These are phyloP conservation scores for Cryptococcus jaspeensis DNA, from an alignment of 1,284 basidiomycete genomes.

Conservation along the genomic window DNA sequence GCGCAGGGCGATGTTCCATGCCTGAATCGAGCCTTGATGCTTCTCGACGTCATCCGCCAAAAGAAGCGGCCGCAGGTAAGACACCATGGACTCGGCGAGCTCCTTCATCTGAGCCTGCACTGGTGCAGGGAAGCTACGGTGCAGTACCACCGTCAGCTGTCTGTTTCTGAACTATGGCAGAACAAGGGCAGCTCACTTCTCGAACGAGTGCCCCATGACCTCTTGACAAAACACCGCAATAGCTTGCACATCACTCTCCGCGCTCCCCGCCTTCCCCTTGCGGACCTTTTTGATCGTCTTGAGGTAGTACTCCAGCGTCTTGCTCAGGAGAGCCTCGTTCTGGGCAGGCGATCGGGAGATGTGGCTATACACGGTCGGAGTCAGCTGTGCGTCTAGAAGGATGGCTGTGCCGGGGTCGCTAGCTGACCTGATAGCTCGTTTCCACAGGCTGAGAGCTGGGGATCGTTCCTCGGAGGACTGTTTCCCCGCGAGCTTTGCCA, in stretches of 20 bases:
- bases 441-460: not conserved
- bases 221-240: slow-evolving; percentile 1
- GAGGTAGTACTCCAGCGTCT: not conserved
- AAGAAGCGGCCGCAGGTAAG: not conserved
- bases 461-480: not conserved
- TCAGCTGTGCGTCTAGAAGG: not conserved
- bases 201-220: not conserved
- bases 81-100: not conserved
- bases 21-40: not conserved
- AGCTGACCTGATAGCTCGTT: not conserved
- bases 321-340: not conserved
- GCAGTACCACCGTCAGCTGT: not conserved
- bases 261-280: not conserved
- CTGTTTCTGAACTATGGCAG: too few species aligned
- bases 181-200: slow-evolving; percentile 6
- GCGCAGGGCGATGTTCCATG: not conserved
- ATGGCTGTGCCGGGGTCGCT: not conserved
- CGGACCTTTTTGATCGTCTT: not conserved
- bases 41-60: not conserved
- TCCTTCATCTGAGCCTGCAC: not conserved
- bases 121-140: not conserved
- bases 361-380: not conserved
- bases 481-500: not conserved
- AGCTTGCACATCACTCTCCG: not conserved
- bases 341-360: not conserved